A percentile compares a stretch with the other conserved stretches of the same genome.
Evolutionary conservation across 106 monocot genomes (phyloP).

Genomic region (Allium sativum): DNA sequence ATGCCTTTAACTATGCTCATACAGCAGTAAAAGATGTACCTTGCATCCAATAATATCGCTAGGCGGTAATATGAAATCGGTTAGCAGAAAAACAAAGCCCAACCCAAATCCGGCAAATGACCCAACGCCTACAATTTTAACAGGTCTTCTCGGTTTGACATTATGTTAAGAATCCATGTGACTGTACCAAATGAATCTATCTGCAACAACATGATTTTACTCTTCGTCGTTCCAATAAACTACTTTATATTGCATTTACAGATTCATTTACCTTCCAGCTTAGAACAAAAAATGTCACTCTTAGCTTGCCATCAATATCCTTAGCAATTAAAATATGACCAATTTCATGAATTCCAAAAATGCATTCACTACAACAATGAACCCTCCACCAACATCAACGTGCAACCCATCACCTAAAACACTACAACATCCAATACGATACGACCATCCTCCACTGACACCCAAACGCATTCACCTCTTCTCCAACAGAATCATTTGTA

Average conservation of each 20-base stretch:
- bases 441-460: too few relatives aligned
- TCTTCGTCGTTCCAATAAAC: neutral
- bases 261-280: constrained; percentile 76
- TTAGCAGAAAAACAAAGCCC: constrained; percentile 60
- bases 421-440: too few relatives aligned
- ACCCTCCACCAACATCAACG: too few relatives aligned
- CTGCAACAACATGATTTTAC: constrained; percentile 31
- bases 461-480: too few relatives aligned
- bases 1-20: too few relatives aligned
- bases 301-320: constrained; percentile 64
- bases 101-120: constrained; percentile 72
- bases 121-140: constrained; percentile 72
- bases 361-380: too few relatives aligned
- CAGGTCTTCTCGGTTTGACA: constrained; percentile 68
- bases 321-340: constrained; percentile 71
- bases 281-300: constrained; percentile 81
- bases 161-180: constrained; percentile 74
- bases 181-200: constrained; percentile 94
- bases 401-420: too few relatives aligned
- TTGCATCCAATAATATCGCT: constrained; percentile 72
- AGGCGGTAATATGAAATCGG: constrained; percentile 78
- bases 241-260: neutral
- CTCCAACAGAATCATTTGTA: too few relatives aligned
- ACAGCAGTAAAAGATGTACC: too few relatives aligned
- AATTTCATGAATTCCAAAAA: constrained; percentile 72